Evolutionary conservation across 2,329 filamentous ascomycete species (phyloP).

Genomic region (Calonectria henricotiae): DNA sequence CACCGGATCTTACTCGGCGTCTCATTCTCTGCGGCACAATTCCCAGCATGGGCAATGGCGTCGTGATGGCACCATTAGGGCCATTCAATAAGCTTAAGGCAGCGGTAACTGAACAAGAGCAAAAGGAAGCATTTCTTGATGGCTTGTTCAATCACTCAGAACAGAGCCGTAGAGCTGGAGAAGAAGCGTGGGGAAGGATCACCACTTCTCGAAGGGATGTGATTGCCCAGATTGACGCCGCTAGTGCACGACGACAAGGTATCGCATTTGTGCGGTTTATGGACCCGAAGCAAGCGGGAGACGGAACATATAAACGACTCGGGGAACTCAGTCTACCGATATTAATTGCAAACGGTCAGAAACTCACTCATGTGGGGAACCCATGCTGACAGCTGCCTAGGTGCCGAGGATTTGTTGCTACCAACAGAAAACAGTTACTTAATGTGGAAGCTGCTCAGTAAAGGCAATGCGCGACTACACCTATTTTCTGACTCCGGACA

Average conservation of each 20-base stretch:
- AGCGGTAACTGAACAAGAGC: conserved; percentile 55
- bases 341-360: conserved; percentile 60
- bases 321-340: conserved; percentile 57
- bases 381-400: conserved; percentile 41
- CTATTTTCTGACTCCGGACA: conserved; percentile 59
- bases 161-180: conserved; percentile 55
- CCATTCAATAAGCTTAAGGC: conserved; percentile 57
- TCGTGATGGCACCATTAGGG: conserved; percentile 52
- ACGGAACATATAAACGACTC: conserved; percentile 57
- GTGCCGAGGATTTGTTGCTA: conserved; percentile 56
- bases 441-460: conserved; percentile 58
- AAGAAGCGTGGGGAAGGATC: conserved; percentile 58
- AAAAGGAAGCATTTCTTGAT: conserved; percentile 55
- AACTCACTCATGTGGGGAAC: background rate
- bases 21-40: conserved; percentile 64
- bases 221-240: conserved; percentile 49
- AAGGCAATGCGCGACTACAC: conserved; percentile 54
- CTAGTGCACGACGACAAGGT: conserved; percentile 53
- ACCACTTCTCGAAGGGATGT: conserved; percentile 50
- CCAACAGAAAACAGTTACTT: conserved; percentile 60
- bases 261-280: conserved; percentile 58
- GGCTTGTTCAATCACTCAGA: conserved; percentile 57
- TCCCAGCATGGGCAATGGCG: conserved; percentile 59
- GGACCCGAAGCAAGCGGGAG: conserved; percentile 54
- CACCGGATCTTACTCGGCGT: conserved; percentile 58